Evolutionary conservation across 208 protist species (phyloP).

Genomic region (Acanthamoeba castellanii): DNA sequence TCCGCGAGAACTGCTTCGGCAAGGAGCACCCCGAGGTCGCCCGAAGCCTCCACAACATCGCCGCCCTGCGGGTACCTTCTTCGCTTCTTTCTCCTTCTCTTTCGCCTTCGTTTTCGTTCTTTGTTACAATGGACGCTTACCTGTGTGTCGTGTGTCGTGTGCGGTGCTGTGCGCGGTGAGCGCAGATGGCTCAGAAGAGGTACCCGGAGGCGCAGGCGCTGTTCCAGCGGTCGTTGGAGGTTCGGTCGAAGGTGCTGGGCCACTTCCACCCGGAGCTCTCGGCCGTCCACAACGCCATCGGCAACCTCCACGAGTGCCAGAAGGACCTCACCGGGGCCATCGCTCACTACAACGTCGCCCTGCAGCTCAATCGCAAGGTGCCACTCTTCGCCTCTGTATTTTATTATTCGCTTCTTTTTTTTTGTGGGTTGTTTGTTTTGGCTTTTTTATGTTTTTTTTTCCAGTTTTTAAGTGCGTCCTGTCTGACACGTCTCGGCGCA

Average conservation of each 20-base stretch:
- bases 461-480: no score
- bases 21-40: constrained; percentile 55
- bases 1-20: constrained; percentile 60
- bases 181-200: constrained; percentile 19
- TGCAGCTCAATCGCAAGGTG: constrained; percentile 53
- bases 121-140: neutral
- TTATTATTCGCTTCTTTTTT: neutral
- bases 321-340: constrained; percentile 26
- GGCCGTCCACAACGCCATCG: constrained; percentile 9
- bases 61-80: neutral
- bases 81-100: neutral
- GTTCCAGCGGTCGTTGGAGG: constrained; percentile 42
- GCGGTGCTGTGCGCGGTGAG: neutral
- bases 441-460: no score
- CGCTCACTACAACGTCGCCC: constrained; percentile 3
- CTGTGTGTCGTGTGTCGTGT: no score
- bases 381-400: neutral
- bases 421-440: neutral
- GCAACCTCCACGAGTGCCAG: constrained; percentile 59
- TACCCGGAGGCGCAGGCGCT: constrained; percentile 28
- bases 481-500: neutral
- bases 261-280: constrained; percentile 13
- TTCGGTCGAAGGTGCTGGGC: constrained; percentile 27
- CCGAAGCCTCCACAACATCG: constrained; percentile 62
- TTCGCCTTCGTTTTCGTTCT: neutral